Conservation (phyloP, 495 filamentous ascomycete species). For the Chlorociboria aeruginascens region DNA sequence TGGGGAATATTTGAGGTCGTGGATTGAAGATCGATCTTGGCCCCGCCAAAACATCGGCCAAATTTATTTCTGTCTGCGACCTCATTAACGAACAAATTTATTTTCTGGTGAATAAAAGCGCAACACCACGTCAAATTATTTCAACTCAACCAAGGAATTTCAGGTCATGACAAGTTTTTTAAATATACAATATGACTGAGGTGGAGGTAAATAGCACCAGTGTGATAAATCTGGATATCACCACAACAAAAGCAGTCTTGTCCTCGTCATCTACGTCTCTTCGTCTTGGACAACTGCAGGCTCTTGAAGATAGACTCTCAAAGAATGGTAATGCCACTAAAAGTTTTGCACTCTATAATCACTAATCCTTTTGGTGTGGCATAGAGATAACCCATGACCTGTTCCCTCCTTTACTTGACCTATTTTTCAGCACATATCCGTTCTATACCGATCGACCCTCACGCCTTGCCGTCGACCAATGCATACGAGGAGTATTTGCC, state of each 20-base stretch:
- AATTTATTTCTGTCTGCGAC: too few relatives aligned
- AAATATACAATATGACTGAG: conserved; percentile 18
- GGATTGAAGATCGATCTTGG: too few relatives aligned
- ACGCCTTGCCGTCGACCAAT: conserved; percentile 65
- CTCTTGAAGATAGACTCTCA: conserved; percentile 34
- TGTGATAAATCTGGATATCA: conserved; percentile 11
- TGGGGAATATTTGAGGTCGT: too few relatives aligned
- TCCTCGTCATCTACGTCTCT: conserved; percentile 36
- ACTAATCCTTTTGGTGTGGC: neutral
- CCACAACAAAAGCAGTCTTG: conserved; percentile 23
- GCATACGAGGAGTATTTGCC: conserved; percentile 50
- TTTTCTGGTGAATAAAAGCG: neutral
- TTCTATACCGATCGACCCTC: conserved; percentile 80
- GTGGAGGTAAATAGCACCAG: conserved; percentile 18
- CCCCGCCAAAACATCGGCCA: too few relatives aligned
- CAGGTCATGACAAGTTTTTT: conserved; percentile 13
- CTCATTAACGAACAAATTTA: too few relatives aligned
- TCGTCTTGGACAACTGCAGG: conserved; percentile 30
- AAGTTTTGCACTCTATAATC: neutral
- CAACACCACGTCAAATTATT: neutral
- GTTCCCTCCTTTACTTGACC: conserved; percentile 38
- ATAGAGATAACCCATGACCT: conserved; percentile 14
- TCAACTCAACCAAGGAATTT: neutral
- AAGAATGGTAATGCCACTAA: conserved; percentile 26
- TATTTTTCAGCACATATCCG: conserved; percentile 76